Evolutionary conservation across 2,329 filamentous ascomycete genomes (phyloP), one percentile per base, ranked within the genome.

Genomic region (Fusarium devonianum): DNA sequence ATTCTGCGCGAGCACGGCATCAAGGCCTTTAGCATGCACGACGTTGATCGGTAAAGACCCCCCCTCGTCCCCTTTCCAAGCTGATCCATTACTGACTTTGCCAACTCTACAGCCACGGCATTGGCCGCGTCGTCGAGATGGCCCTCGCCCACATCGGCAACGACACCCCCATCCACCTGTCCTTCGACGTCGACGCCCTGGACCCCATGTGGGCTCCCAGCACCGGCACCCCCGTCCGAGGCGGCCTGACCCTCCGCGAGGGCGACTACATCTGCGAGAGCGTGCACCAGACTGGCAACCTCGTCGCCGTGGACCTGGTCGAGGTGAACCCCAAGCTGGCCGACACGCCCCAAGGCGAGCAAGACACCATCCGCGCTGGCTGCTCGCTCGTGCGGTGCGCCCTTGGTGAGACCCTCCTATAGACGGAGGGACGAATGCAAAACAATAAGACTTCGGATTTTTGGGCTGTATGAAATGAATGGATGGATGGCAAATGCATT

Each of bases 11-110:
- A 97, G 60, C 79, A 97, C 67, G 87, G 88, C 30, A 94, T 99
- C 78, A 93, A 90, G 79, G 93, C 93, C 4, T 99, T 97, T 69
- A 93, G 88, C 76, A 99, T 99, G 94, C 94, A 96, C 70, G 94
- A 99, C 70, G 89, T 99, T 72, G 94, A 99, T 74, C 82, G 84
- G 88, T 91, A 77, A 65, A 81, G 69, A 38, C 17, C 9, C 1
- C 12, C 4, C 4, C 28, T 13, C n/a, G n/a, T n/a, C n/a, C 7
- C 25, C 13, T 4, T 14, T 7, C 1, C 8, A n/a, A 32, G 5
- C 2, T 32, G 19, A 13, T 10, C 6, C 13, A 16, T 29, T 10
- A 34, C 60, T 61, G 25, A 63, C 40, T 1, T 46, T n/a, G n/a
- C 9, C 18, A 1, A 45, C 13, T 23, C 5, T n/a, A 14, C 10